Evolutionary conservation across 805 yeast genomes (phyloP), one percentile per base, ranked within the genome.

Genomic region (Teunomyces barrocoloradensis): DNA sequence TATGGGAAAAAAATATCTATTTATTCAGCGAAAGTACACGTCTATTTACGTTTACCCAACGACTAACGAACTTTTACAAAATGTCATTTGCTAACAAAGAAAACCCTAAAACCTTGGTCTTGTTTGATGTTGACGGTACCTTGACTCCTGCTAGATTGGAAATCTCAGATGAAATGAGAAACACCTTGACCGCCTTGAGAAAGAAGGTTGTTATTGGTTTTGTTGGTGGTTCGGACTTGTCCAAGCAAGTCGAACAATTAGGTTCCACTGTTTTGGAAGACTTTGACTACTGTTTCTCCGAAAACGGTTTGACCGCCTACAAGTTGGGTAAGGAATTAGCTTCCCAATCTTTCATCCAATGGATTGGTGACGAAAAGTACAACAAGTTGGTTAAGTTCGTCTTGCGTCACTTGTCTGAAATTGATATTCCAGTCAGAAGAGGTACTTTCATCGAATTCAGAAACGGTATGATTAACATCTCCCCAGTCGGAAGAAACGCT

Each of bases 401-500:
- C 64, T 79, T 94, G 65, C 81, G 80, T 59, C 91, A 94, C 78
- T 79, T 94, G 59, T 69, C 96, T 46, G 86, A 86, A 39, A 68
- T 94, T 47, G 98, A 94, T 56, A 70, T 94, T 58, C 99, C 99
- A 65, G 80, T 87, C 68, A 89, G 97, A 84, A 89, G 97, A 79
- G 99, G 99, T 71, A 94, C 99, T 51, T 94, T 94, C 73, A 75
- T 94, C 59, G 99, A 94, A 79, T 94, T 94, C 81, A 89, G 99
- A 83, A 94, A 94, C 71, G 99, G 99, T 71, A 91, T 94, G 96
- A 88, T 94, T 73, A 94, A 94, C 74, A 89, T 94, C 54, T 90
- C 97, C 12, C 99, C 99, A 59, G 83, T 94, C 52, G 99, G 99
- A 64, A 89, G 99, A 83, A 94, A 94, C 69, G 98, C 98, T 52